Evolutionary conservation across 148 eudicot species (phyloP), one percentile per base, ranked within the genome.

Genomic region (Euryodendron excelsum): DNA sequence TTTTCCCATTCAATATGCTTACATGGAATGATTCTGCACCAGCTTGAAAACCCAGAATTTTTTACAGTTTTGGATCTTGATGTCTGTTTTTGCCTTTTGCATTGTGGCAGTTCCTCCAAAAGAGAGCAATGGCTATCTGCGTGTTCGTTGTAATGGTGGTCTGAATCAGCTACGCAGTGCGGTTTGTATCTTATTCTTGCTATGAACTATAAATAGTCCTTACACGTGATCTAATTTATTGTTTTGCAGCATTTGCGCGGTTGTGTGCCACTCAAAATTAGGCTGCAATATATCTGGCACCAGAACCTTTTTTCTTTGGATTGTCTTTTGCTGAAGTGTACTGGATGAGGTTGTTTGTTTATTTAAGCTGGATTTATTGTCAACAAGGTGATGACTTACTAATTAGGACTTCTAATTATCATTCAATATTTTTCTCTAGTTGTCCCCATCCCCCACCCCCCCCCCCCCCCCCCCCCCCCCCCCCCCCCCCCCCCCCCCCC

Each of bases 141-240:
- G 93, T 66, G 98, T 96, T 82, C 94, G 94, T 77, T 93, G 98
- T 80, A 96, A 90, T 73, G 99, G 99, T 63, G 99, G 98, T 77
- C 83, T 96, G 53, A 93, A 93, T 88, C 99, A 96, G 86, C 99
- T 93, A 80, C 87, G 99, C 45, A 93, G 85, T 79, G 99, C 97
- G 86, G 99, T 96, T 74, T 73, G 94, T 84, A 73, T 63, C 74
- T 75, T 2, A 47, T 69, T 60, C 65, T 60, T 73, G 34, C 48
- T 68, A 61, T 11, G 18, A 31, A n/a, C 23, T 14, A n/a, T 77
- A 23, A 27, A 31, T 8, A 33, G 6, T 27, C 52, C 34, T 41
- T 11, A 9, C 25, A 77, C 55, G 27, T 36, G 37, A 34, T 52
- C 30, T 39, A 20, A 5, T 7, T 20, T 65, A 28, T 60, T 23